Evolutionary conservation across 2,329 filamentous ascomycete genomes (phyloP), one percentile per base, ranked within the genome.

Genomic region (Xylariaceae sp.): DNA sequence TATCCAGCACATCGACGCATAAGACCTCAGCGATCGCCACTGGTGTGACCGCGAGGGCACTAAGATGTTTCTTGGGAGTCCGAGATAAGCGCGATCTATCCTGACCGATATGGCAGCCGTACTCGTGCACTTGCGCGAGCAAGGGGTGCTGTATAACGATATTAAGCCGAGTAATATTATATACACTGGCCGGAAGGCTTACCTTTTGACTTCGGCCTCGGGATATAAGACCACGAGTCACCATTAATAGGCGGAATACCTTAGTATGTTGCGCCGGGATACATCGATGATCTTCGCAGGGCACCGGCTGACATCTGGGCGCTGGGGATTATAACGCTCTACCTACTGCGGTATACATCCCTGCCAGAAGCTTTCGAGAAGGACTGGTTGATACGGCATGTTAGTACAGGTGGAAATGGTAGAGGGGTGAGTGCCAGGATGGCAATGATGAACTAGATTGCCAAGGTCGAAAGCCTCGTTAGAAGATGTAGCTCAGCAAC

Each of bases 91-190:
- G 5, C 11, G 9, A 28, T 15, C 3, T 14, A 18, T 34, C n/a
- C 7, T 29, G 17, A 13, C n/a, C 5, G 32, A 34, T 16, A 34
- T 34, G 25, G 32, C 25, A 6, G 13, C 12, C 8, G 32, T 24
- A 14, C 16, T 34, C 14, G 22, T 21, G n/a, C 27, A 34, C 19
- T 24, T 34, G n/a, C 14, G 24, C 10, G 16, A 17, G 15, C 3
- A 21, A 17, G n/a, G 19, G 12, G 19, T 34, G 3, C 19, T 34
- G 25, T 24, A 34, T 21, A 34, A 34, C 25, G 32, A 34, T 16
- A 34, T 34, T 16, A 34, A 34, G 25, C 32, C 32, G 9, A 8
- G 8, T 22, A 34, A 34, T 22, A 34, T 34, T 17, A 23, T 34
- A 17, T 34, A 19, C 18, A 29, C 8, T 17, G 32, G 32, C 6